A percentile compares a stretch with the other conserved stretches of the same genome.
These are phyloP conservation scores for Tripterygium wilfordii DNA, from an alignment of 177 flowering plant genomes.

Conservation along the genomic window DNA sequence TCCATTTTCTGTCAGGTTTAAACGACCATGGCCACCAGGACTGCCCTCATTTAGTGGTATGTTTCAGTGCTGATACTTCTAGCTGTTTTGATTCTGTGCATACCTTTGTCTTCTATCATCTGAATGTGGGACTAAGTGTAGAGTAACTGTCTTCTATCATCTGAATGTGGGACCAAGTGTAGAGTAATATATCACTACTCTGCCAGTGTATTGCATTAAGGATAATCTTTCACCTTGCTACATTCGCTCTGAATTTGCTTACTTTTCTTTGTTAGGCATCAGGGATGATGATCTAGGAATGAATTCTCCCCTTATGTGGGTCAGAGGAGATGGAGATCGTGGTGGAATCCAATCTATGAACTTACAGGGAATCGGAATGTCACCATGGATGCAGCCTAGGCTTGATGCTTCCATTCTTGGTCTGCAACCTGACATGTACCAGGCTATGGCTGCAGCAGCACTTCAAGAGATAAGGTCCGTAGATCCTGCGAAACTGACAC, in stretches of 20 bases:
- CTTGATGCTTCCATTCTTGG: slow-evolving; percentile 71
- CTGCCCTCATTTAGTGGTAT: slow-evolving; percentile 67
- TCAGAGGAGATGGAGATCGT: slow-evolving; percentile 58
- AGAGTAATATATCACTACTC: no score
- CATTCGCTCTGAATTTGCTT: background rate
- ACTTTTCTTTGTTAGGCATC: slow-evolving; percentile 32
- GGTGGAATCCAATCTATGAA: slow-evolving; percentile 65
- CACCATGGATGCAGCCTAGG: slow-evolving; percentile 84
- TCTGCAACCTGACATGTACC: slow-evolving; percentile 69
- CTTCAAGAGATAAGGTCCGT: slow-evolving; percentile 69
- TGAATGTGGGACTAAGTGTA: no score
- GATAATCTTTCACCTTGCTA: background rate
- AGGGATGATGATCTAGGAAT: slow-evolving; percentile 69
- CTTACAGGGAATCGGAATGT: slow-evolving; percentile 71
- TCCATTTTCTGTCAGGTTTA: slow-evolving; percentile 77
- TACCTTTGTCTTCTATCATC: background rate
- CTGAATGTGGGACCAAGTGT: no score
- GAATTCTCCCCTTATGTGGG: slow-evolving; percentile 76
- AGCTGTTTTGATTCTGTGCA: background rate
- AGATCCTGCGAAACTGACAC: slow-evolving; percentile 50
- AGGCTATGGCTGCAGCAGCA: slow-evolving; percentile 87
- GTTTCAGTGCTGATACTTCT: slow-evolving; percentile 4
- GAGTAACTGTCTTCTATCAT: no score
- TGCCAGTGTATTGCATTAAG: no score
- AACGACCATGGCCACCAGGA: slow-evolving; percentile 95